Base-by-base conservation (phyloP, 129 eudicot species). In the Glebionis coronaria region DNA sequence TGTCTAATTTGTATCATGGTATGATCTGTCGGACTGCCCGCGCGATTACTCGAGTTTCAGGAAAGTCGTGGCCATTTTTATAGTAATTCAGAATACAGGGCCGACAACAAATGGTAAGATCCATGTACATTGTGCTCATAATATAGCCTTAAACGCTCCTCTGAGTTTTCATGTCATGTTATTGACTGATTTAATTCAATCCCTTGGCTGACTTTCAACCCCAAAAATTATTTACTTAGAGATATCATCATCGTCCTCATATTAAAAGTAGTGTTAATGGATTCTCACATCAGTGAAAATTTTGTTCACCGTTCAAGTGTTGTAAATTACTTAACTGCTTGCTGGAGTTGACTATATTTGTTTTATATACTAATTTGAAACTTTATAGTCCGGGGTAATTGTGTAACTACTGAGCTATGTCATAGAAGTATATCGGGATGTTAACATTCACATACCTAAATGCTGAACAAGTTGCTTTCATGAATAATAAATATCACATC, bases 1-100 rank as follows among this genome's bases (percentile, higher is more conserved):
- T n/a, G n/a, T n/a, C n/a, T n/a, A n/a, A n/a, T n/a, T n/a, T n/a
- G n/a, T n/a, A n/a, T n/a, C n/a, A n/a, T n/a, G n/a, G n/a, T n/a
- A 78, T 87, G 78, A 79, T 91, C 9, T 84, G 97, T 3, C 85
- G 95, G 95, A 91, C 84, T n/a, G 81, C 81, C 44, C 93, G 83
- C 42, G 97, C 93, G 66, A 78, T 91, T 49, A 93, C 88, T 16
- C 81, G 93, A 12, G 82, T 91, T 31, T 95, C 93, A 4, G 95
- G 95, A 91, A 70, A 81, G 83, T 64, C 87, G 80, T 28, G 83
- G 93, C 23, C 76, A 93, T 47, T 91, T 87, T 70, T 93, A 91
- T 78, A 95, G 80, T 29, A 85, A 83, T 71, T 91, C 95, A 13
- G 93, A 87, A 76, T 91, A 91, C 86, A 91, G 85, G 64, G 87